Evolutionary conservation across 2,329 filamentous ascomycete genomes (phyloP).

Genomic region (Pestalotiopsis sp.): DNA sequence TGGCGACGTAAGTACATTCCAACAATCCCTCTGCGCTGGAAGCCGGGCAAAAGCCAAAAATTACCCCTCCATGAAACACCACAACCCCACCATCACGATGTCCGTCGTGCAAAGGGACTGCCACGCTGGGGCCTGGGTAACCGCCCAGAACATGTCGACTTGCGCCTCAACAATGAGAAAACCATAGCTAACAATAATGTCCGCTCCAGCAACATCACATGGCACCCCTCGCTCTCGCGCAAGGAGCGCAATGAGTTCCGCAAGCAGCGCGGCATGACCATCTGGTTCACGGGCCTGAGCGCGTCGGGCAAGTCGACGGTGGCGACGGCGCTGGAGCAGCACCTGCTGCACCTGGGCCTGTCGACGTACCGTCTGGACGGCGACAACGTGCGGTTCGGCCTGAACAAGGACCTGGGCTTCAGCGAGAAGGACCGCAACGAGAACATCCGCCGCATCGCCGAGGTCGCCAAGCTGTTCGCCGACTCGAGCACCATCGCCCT

Average conservation of each 20-base stretch:
- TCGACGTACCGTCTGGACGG: slow-evolving; percentile 93
- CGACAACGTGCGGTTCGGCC: slow-evolving; percentile 96
- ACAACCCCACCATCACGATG: slow-evolving; percentile 24
- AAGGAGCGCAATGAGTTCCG: slow-evolving; percentile 74
- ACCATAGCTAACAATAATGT: neutral
- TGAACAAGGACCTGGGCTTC: slow-evolving; percentile 98
- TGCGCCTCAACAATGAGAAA: neutral
- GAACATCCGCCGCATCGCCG: slow-evolving; percentile 95
- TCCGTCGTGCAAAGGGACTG: neutral
- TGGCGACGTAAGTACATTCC: slow-evolving; percentile 8
- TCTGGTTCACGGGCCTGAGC: slow-evolving; percentile 97
- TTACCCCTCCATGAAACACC: slow-evolving; percentile 24
- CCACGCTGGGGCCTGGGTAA: neutral
- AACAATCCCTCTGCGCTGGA: neutral
- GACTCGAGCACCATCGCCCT: slow-evolving; percentile 86
- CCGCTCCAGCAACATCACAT: slow-evolving; percentile 77
- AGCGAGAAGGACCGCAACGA: slow-evolving; percentile 91
- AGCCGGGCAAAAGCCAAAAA: slow-evolving; percentile 13
- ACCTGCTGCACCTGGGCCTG: slow-evolving; percentile 83
- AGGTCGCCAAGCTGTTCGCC: slow-evolving; percentile 96
- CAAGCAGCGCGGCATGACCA: slow-evolving; percentile 86
- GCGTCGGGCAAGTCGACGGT: slow-evolving; percentile 98
- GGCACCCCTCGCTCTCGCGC: slow-evolving; percentile 82
- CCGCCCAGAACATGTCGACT: neutral
- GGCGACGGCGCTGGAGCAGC: slow-evolving; percentile 94